Conservation (phyloP, 2,329 filamentous ascomycete genomes). For the Phialophora macrospora region DNA sequence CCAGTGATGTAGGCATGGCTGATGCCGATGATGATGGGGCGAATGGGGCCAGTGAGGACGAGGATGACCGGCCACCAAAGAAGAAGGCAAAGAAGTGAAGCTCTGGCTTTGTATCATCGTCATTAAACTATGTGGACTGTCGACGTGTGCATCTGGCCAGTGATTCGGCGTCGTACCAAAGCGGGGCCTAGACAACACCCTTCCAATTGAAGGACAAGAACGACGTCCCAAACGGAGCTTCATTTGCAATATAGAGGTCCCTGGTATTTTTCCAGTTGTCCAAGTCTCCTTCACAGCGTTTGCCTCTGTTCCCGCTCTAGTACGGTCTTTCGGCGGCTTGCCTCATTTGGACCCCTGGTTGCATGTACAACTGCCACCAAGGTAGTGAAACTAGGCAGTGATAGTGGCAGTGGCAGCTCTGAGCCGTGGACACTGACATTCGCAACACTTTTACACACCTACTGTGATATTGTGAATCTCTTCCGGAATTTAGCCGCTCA, state of each 20-base stretch:
- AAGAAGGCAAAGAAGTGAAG: slow-evolving; percentile 64
- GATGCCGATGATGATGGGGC: slow-evolving; percentile 54
- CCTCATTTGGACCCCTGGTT: no score
- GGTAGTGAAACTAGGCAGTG: no score
- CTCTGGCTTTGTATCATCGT: slow-evolving; percentile 3
- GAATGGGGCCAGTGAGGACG: slow-evolving; percentile 50
- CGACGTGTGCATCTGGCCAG: background rate
- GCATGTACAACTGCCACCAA: no score
- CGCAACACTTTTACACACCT: no score
- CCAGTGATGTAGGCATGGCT: slow-evolving; percentile 59
- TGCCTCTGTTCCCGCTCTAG: background rate
- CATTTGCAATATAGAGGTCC: no score
- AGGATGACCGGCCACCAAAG: slow-evolving; percentile 63
- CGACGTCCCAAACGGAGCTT: background rate
- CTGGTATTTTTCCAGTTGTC: background rate
- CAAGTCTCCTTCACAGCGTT: background rate
- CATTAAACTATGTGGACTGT: background rate
- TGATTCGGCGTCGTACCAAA: background rate
- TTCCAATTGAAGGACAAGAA: background rate
- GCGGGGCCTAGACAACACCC: background rate
- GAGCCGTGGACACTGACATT: background rate
- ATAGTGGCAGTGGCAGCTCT: no score
- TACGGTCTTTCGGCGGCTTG: no score
- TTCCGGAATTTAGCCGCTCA: background rate
- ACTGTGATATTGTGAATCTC: no score